Conservation (phyloP, 176 grass and related monocot species). For the Themeda triandra region DNA sequence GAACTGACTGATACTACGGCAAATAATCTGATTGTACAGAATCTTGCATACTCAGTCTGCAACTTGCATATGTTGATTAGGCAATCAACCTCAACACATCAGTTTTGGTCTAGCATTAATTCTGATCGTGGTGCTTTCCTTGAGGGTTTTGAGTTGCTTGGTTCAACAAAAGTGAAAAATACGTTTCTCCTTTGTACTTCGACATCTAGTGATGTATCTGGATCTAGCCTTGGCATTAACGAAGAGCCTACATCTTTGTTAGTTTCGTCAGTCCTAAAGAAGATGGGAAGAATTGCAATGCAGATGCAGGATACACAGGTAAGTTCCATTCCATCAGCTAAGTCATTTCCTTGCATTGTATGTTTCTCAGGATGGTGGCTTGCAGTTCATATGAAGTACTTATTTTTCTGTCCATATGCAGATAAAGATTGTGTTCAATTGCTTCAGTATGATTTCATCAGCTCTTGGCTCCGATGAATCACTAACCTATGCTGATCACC, state of each 20-base stretch:
- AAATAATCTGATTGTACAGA: constrained; percentile 67
- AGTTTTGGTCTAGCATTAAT: constrained; percentile 75
- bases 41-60: constrained; percentile 72
- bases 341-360: not conserved
- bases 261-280: constrained; percentile 72
- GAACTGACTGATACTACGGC: constrained; percentile 58
- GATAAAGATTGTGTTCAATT: constrained; percentile 81
- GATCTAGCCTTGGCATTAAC: constrained; percentile 30
- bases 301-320: constrained; percentile 82
- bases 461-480: constrained; percentile 66
- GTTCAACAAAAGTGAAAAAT: constrained; percentile 70
- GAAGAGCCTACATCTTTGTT: constrained; percentile 64
- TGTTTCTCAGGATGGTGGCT: not conserved
- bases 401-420: constrained; percentile 24
- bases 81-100: constrained; percentile 37
- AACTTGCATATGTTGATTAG: constrained; percentile 60
- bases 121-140: constrained; percentile 58
- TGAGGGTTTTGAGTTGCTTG: constrained; percentile 80
- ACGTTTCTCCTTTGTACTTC: constrained; percentile 61
- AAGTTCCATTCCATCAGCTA: constrained; percentile 16
- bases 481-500: constrained; percentile 54
- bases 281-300: constrained; percentile 90
- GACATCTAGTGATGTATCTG: constrained; percentile 28
- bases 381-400: not conserved
- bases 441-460: constrained; percentile 63